phyloP scores from a whole-genome alignment of 164 flowering plant species.

The Amborella trichopoda region DNA sequence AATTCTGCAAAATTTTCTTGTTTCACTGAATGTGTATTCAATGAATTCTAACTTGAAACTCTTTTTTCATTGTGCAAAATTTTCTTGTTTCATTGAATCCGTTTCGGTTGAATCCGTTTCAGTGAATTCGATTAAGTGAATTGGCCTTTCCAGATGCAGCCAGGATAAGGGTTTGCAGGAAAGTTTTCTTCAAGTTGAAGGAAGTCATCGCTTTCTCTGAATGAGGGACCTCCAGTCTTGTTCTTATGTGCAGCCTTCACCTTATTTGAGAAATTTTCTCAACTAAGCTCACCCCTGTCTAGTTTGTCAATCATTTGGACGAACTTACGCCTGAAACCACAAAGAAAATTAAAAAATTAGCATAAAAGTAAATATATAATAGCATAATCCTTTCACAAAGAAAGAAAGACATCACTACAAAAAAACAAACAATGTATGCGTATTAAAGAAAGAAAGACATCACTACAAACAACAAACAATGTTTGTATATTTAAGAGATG shows the following conservation, averaged over 20 bases:
- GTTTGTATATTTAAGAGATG: background rate
- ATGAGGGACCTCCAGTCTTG: conserved; percentile 42
- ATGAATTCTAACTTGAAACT: no score
- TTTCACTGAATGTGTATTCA: no score
- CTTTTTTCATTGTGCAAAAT: no score
- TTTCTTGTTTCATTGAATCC: no score
- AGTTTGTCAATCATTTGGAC: conserved; percentile 40
- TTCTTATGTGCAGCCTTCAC: conserved; percentile 29
- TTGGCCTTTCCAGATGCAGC: no score
- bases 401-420: background rate
- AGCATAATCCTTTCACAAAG: background rate
- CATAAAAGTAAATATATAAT: background rate
- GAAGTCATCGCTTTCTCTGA: conserved; percentile 27
- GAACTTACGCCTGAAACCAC: conserved; percentile 34
- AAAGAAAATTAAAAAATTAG: background rate
- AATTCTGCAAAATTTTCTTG: no score
- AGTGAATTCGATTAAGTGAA: no score
- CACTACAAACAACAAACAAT: background rate
- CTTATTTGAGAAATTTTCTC: conserved; percentile 34
- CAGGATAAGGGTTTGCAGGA: conserved; percentile 58
- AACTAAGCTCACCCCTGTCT: conserved; percentile 28
- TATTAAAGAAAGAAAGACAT: background rate
- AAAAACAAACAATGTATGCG: background rate
- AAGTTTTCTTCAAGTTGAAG: conserved; percentile 50
- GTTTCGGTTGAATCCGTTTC: no score